phyloP scores from a whole-genome alignment of 1,284 basidiomycete genomes.

The Sanghuangporus sanghuang region DNA sequence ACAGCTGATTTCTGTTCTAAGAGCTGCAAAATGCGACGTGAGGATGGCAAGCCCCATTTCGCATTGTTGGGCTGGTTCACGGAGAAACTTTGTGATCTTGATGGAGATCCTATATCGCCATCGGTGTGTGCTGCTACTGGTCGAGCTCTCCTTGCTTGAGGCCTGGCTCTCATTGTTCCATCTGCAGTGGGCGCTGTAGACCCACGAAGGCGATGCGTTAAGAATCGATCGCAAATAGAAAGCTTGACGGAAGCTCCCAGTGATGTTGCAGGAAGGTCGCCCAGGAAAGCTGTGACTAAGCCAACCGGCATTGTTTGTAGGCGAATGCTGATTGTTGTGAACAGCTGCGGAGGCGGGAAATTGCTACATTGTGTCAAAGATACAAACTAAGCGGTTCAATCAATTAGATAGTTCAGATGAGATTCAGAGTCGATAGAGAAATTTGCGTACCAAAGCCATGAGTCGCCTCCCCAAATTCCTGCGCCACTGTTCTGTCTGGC shows the following conservation, averaged over 20 bases:
- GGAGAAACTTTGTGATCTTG: background rate
- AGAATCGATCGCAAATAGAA: slow-evolving; percentile 14
- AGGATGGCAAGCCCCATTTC: slow-evolving; percentile 9
- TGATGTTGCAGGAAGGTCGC: slow-evolving; percentile 7
- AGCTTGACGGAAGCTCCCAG: slow-evolving; percentile 9
- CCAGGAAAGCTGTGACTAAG: background rate
- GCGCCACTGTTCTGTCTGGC: slow-evolving; percentile 37
- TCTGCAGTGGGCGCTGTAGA: background rate
- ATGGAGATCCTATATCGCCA: background rate
- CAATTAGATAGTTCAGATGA: background rate
- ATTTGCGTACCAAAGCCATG: slow-evolving; percentile 40
- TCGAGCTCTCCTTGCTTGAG: slow-evolving; percentile 11
- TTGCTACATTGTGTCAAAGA: slow-evolving; percentile 44
- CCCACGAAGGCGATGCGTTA: slow-evolving; percentile 4
- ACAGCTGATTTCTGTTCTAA: background rate
- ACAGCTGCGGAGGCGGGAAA: slow-evolving; percentile 24
- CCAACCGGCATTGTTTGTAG: background rate
- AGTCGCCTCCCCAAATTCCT: slow-evolving; percentile 45
- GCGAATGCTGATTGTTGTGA: slow-evolving; percentile 7
- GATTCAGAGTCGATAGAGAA: slow-evolving; percentile 5
- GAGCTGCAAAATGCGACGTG: background rate
- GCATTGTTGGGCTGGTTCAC: background rate
- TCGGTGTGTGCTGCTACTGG: background rate
- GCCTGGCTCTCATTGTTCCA: background rate
- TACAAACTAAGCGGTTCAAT: slow-evolving; percentile 40